These are phyloP conservation scores for Diaporthe caulivora DNA, from an alignment of 2,329 filamentous ascomycete species.

Conservation along the genomic window DNA sequence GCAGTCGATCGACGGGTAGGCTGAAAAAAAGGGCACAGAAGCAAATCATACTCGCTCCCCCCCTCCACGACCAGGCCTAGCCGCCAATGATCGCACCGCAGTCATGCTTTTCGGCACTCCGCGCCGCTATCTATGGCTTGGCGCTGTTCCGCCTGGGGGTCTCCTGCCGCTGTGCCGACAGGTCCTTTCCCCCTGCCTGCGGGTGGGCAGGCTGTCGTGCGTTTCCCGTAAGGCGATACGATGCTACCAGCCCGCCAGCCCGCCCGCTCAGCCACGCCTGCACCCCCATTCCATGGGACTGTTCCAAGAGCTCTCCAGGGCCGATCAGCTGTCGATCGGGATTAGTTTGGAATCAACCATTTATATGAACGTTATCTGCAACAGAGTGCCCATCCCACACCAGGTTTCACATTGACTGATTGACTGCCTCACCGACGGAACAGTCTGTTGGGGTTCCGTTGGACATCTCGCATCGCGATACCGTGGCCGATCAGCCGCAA, in stretches of 20 bases:
- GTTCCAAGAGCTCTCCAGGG: background rate
- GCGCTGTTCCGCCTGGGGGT: slow-evolving; percentile 6
- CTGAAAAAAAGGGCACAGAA: background rate
- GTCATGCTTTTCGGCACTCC: slow-evolving; percentile 9
- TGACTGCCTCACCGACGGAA: slow-evolving; percentile 21
- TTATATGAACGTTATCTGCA: slow-evolving; percentile 5
- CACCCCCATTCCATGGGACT: background rate
- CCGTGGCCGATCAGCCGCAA: background rate
- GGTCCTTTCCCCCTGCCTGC: background rate
- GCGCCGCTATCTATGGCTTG: slow-evolving; percentile 26
- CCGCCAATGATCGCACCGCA: background rate
- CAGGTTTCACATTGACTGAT: slow-evolving; percentile 24
- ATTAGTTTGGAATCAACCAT: slow-evolving; percentile 9
- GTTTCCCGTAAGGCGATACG: background rate
- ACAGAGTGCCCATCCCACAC: slow-evolving; percentile 1
- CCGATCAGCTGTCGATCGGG: slow-evolving; percentile 8
- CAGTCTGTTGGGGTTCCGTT: background rate
- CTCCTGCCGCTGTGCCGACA: slow-evolving; percentile 23
- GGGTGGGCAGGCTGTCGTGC: background rate
- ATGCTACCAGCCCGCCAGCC: too few species aligned
- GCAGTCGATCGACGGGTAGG: background rate
- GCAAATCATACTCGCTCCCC: background rate
- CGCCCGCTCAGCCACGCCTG: slow-evolving; percentile 7
- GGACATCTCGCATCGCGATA: background rate
- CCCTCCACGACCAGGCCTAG: background rate